Percentiles rank a stretch among this genome's conserved stretches.
Evolutionary conservation across 129 eudicot genomes (phyloP).

Genomic region (Kitagawia praeruptora): DNA sequence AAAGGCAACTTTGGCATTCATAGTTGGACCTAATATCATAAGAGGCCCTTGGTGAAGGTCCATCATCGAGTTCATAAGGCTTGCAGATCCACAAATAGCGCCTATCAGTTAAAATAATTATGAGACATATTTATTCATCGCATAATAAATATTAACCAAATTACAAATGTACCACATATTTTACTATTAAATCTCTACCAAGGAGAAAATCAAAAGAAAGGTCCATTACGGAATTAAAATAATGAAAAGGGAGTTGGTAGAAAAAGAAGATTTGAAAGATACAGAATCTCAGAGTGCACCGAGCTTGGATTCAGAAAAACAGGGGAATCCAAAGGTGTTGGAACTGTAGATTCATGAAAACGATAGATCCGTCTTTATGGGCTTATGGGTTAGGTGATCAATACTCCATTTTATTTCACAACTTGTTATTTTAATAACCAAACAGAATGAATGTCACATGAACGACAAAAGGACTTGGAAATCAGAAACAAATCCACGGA

Average conservation of each 20-base stretch:
- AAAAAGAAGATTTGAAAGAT: not conserved
- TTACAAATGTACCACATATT: no score
- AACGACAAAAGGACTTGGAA: not conserved
- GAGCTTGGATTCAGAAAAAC: not conserved
- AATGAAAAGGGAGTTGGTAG: not conserved
- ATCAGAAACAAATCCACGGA: not conserved
- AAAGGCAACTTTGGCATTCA: slow-evolving; percentile 96
- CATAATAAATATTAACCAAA: no score
- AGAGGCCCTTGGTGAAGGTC: slow-evolving; percentile 88
- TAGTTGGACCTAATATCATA: slow-evolving; percentile 95
- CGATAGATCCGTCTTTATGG: not conserved
- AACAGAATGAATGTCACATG: not conserved
- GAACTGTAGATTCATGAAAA: not conserved
- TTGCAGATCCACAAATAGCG: slow-evolving; percentile 90
- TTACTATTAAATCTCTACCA: no score
- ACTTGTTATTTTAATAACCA: not conserved
- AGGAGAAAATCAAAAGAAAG: no score
- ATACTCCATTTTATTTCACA: not conserved
- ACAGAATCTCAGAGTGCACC: not conserved
- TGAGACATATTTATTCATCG: no score
- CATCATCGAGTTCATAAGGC: slow-evolving; percentile 82
- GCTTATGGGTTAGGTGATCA: not conserved
- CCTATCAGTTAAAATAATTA: slow-evolving; percentile 30
- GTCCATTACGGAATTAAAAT: no score
- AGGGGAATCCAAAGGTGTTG: not conserved